Percentiles rank a stretch among this genome's conserved stretches.
phyloP scores from a whole-genome alignment of 2,329 filamentous ascomycete genomes.

The Penicillium sp. region DNA sequence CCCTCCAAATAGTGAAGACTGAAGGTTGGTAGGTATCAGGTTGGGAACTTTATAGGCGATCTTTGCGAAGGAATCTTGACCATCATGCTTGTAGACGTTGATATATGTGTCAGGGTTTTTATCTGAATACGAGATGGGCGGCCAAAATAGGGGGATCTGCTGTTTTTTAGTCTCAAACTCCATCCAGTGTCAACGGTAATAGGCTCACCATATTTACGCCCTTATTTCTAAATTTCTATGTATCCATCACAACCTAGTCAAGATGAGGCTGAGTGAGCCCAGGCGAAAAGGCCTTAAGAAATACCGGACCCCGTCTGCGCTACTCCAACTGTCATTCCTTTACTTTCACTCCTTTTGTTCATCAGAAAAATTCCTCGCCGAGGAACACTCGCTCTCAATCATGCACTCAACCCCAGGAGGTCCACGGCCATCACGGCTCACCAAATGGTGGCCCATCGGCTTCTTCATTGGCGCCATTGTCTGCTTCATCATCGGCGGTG shows the following conservation, averaged over 20 bases:
- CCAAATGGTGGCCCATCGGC: constrained; percentile 18
- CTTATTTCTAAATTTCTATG: background rate
- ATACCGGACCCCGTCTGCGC: background rate
- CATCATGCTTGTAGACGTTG: background rate
- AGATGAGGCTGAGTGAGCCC: background rate
- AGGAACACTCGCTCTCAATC: background rate
- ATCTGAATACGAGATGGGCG: constrained; percentile 7
- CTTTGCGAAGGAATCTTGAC: background rate
- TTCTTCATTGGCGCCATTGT: constrained; percentile 18
- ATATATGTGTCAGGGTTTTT: background rate
- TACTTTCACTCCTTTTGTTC: background rate
- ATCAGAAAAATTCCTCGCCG: too few species aligned
- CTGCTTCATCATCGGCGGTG: constrained; percentile 19
- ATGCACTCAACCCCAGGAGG: background rate
- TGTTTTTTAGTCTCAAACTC: background rate
- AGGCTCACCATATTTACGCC: background rate
- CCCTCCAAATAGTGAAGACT: background rate
- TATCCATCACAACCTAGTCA: background rate
- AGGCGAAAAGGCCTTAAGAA: background rate
- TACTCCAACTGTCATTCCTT: background rate
- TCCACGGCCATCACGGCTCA: background rate
- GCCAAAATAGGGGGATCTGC: background rate
- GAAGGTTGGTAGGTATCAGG: too few species aligned
- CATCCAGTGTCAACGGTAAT: background rate
- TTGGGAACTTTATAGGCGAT: background rate